Evolutionary conservation across 768 basidiomycete species (phyloP).

Genomic region (Tricholoma terreum): DNA sequence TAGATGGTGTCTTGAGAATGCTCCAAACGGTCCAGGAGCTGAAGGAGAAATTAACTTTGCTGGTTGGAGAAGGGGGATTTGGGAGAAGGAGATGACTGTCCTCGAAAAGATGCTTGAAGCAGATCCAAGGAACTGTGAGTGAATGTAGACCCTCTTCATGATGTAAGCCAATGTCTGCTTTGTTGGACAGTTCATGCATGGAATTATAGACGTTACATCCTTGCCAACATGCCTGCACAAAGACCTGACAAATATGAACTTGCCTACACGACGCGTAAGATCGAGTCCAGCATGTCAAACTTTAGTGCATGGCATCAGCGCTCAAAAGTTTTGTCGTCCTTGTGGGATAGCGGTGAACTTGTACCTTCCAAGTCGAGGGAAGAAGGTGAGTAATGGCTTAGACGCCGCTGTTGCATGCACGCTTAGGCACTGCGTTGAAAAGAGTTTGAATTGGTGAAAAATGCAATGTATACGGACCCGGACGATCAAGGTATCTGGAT

Average conservation of each 20-base stretch:
- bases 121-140: conserved; percentile 90
- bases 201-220: conserved; percentile 88
- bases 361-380: conserved; percentile 58
- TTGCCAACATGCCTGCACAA: conserved; percentile 63
- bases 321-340: conserved; percentile 66
- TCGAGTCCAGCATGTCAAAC: conserved; percentile 92
- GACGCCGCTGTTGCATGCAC: background rate
- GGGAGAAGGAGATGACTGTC: conserved; percentile 83
- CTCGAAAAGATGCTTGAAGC: conserved; percentile 91
- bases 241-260: conserved; percentile 67
- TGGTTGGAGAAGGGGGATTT: conserved; percentile 77
- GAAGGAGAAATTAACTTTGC: conserved; percentile 41
- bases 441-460: conserved; percentile 93
- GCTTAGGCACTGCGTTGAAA: background rate
- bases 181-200: conserved; percentile 78
- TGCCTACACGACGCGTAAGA: conserved; percentile 84
- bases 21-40: conserved; percentile 68
- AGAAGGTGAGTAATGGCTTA: conserved; percentile 48
- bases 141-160: background rate
- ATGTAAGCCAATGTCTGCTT: background rate
- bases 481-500: conserved; percentile 97
- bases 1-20: conserved; percentile 87
- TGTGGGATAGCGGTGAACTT: conserved; percentile 61
- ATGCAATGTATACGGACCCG: conserved; percentile 96
- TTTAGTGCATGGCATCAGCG: conserved; percentile 99